Percentiles rank a stretch among this genome's conserved stretches.
Evolutionary conservation across 305 asterid species (phyloP).

Genomic region (Caryopteris hybrid): DNA sequence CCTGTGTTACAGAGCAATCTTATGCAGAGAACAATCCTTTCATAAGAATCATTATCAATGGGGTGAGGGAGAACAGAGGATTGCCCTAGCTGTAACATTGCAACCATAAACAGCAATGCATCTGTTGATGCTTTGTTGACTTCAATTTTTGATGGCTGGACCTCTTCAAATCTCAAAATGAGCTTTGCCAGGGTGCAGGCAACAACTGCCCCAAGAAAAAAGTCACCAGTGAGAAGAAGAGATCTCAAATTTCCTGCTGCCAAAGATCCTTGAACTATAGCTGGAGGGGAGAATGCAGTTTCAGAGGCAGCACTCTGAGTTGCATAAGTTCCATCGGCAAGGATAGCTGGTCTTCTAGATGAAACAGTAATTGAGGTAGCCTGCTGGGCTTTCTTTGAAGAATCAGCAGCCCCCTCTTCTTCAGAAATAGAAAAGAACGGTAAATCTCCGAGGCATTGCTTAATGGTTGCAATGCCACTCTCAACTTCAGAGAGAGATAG

Average conservation of each 20-base stretch:
- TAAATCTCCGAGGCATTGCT: slow-evolving; percentile 90
- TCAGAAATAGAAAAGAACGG: slow-evolving; percentile 85
- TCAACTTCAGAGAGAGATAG: slow-evolving; percentile 91
- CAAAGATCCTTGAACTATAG: slow-evolving; percentile 71
- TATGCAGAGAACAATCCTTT: slow-evolving; percentile 80
- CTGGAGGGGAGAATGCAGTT: slow-evolving; percentile 67
- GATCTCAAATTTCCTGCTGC: slow-evolving; percentile 78
- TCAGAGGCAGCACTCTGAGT: slow-evolving; percentile 93
- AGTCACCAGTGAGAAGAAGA: slow-evolving; percentile 90
- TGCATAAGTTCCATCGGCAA: slow-evolving; percentile 98
- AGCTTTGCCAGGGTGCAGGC: slow-evolving; percentile 86
- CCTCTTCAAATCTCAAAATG: slow-evolving; percentile 76
- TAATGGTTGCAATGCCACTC: slow-evolving; percentile 59
- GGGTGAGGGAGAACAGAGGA: slow-evolving; percentile 94
- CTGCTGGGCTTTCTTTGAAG: slow-evolving; percentile 74
- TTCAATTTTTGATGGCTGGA: slow-evolving; percentile 71
- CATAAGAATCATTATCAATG: slow-evolving; percentile 86
- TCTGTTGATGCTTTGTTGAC: slow-evolving; percentile 72
- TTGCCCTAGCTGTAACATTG: slow-evolving; percentile 87
- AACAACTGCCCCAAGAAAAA: slow-evolving; percentile 91
- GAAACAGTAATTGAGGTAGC: slow-evolving; percentile 73
- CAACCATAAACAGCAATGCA: slow-evolving; percentile 68
- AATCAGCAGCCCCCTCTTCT: slow-evolving; percentile 62
- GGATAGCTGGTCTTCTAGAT: slow-evolving; percentile 90
- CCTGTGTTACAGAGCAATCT: slow-evolving; percentile 69